Conservation (phyloP, 2,329 filamentous ascomycete genomes). For the Pseudogymnoascus pannorum region DNA sequence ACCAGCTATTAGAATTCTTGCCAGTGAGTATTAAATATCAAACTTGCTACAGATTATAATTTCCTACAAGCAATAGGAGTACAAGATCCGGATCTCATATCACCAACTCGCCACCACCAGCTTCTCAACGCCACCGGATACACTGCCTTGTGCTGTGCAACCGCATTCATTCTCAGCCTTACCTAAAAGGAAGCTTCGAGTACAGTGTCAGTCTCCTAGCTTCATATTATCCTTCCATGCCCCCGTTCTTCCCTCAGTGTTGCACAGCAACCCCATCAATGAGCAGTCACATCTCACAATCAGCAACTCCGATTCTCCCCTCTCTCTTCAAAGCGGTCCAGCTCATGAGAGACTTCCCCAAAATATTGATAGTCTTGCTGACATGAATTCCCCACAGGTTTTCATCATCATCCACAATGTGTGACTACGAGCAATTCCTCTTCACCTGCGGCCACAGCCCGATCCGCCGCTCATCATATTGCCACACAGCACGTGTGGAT, state of each 20-base stretch:
- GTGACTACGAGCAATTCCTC: slow-evolving; percentile 62
- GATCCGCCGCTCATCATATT: slow-evolving; percentile 57
- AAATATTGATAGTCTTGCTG: not conserved
- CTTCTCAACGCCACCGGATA: not conserved
- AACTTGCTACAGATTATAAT: not conserved
- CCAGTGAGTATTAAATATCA: not conserved
- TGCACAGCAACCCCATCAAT: not conserved
- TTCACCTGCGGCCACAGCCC: slow-evolving; percentile 58
- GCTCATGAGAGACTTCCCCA: not conserved
- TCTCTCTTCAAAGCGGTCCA: not conserved
- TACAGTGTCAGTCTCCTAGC: not conserved
- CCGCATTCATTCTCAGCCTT: not conserved
- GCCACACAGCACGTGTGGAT: slow-evolving; percentile 69
- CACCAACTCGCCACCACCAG: not conserved
- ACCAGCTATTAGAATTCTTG: not conserved
- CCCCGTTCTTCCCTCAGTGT: not conserved
- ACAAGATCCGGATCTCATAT: not conserved
- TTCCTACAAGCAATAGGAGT: not conserved
- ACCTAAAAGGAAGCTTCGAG: slow-evolving; percentile 1
- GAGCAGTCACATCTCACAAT: not conserved
- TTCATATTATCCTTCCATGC: not conserved
- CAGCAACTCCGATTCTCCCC: not conserved
- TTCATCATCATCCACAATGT: slow-evolving; percentile 42
- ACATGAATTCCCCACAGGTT: not conserved
- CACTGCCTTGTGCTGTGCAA: slow-evolving; percentile 3